Percentiles rank a stretch among this genome's conserved stretches.
These are phyloP conservation scores for Triangularia setosa DNA, from an alignment of 2,329 filamentous ascomycete genomes.

Conservation along the genomic window DNA sequence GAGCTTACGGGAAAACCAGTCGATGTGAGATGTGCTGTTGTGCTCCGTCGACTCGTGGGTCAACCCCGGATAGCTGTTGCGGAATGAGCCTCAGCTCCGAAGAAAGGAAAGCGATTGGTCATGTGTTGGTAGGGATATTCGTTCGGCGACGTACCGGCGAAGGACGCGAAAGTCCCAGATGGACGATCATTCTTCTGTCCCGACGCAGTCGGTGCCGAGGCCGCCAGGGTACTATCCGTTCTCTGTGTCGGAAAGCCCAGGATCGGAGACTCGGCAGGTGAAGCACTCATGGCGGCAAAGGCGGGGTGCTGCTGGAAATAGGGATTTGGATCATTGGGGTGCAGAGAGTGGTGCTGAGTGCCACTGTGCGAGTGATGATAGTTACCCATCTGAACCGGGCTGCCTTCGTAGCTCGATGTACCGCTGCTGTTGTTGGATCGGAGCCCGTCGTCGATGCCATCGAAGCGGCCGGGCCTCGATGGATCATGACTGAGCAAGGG, in stretches of 20 bases:
- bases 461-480: slow-evolving; percentile 40
- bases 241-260: slow-evolving; percentile 27
- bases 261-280: slow-evolving; percentile 34
- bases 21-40: background rate
- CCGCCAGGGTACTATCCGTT: slow-evolving; percentile 30
- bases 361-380: slow-evolving; percentile 32
- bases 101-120: slow-evolving; percentile 48
- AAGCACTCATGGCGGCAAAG: slow-evolving; percentile 31
- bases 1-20: too few species aligned
- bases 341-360: slow-evolving; percentile 43
- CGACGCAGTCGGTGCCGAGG: slow-evolving; percentile 24
- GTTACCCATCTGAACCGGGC: slow-evolving; percentile 33
- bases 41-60: slow-evolving; percentile 4
- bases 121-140: slow-evolving; percentile 41
- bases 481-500: slow-evolving; percentile 49
- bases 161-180: slow-evolving; percentile 41
- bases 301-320: slow-evolving; percentile 33
- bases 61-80: slow-evolving; percentile 47
- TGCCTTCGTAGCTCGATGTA: slow-evolving; percentile 36
- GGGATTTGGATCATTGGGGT: slow-evolving; percentile 33
- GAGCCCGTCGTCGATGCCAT: slow-evolving; percentile 39
- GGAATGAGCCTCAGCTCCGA: slow-evolving; percentile 44
- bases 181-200: slow-evolving; percentile 36
- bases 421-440: slow-evolving; percentile 35
- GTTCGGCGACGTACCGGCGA: slow-evolving; percentile 44